Conservation (phyloP, 176 grass and related monocot genomes). For the sorghum (Sorghum bicolor) region DNA sequence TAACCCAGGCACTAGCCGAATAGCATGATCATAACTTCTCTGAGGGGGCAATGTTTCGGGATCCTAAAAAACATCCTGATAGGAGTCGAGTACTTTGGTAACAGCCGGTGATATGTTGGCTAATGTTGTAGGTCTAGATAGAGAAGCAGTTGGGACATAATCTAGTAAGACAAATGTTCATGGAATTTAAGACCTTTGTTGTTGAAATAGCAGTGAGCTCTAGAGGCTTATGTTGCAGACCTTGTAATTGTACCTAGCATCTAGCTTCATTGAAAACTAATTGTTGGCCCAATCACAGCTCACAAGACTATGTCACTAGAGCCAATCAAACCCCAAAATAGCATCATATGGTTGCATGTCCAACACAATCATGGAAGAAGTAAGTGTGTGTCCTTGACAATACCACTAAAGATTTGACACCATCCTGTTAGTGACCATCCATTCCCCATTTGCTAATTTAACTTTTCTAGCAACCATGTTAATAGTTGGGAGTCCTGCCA, state of each 20-base stretch:
- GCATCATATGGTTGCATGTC: neutral
- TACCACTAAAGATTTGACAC: neutral
- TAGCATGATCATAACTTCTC: neutral
- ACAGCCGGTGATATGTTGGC: neutral
- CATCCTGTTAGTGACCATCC: too few species aligned
- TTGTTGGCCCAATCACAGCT: neutral
- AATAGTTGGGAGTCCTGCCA: rapidly evolving
- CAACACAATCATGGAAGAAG: rapidly evolving
- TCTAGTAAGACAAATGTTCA: neutral
- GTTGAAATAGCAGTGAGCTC: too few species aligned
- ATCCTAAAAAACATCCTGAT: neutral
- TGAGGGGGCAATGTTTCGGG: neutral
- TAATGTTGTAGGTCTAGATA: rapidly evolving
- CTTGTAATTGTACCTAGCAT: neutral
- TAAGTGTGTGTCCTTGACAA: neutral
- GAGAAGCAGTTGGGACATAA: rapidly evolving
- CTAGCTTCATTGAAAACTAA: too few species aligned
- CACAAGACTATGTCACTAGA: neutral
- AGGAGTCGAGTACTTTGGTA: rapidly evolving
- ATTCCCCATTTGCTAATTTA: too few species aligned
- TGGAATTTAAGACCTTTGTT: rapidly evolving
- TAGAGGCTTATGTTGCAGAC: rapidly evolving
- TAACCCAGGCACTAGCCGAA: rapidly evolving
- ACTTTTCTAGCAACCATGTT: too few species aligned
- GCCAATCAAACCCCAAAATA: neutral